Conservation (phyloP, 768 basidiomycete genomes). For the Holtermanniella nyarrowii region DNA sequence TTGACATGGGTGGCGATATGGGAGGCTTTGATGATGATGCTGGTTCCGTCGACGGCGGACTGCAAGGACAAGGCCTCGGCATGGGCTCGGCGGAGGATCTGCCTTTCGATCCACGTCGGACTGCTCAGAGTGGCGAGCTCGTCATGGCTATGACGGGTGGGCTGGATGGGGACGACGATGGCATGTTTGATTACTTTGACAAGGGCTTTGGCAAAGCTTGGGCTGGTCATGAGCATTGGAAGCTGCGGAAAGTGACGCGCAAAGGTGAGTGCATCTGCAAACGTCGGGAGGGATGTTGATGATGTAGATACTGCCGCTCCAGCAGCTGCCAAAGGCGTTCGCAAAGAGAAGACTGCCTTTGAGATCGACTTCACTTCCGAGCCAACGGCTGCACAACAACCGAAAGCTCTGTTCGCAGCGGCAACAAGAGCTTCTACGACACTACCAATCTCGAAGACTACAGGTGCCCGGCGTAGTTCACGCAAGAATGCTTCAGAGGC, state of each 20-base stretch:
- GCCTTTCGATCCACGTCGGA: slow-evolving; percentile 72
- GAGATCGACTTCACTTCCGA: slow-evolving; percentile 43
- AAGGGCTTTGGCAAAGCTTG: slow-evolving; percentile 74
- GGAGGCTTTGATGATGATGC: slow-evolving; percentile 36
- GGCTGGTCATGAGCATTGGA: slow-evolving; percentile 99
- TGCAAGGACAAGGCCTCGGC: slow-evolving; percentile 42
- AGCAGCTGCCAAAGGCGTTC: slow-evolving; percentile 36
- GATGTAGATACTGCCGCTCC: slow-evolving; percentile 37
- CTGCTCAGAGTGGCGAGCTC: slow-evolving; percentile 60
- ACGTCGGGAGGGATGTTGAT: too few relatives aligned
- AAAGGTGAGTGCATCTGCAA: slow-evolving; percentile 49
- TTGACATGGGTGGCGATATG: slow-evolving; percentile 17
- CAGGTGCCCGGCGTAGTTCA: background rate
- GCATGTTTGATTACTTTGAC: slow-evolving; percentile 81
- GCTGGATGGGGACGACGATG: slow-evolving; percentile 49
- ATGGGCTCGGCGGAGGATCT: slow-evolving; percentile 41
- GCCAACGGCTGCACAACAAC: slow-evolving; percentile 13
- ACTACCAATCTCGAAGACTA: slow-evolving; percentile 8
- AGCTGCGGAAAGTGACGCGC: slow-evolving; percentile 67
- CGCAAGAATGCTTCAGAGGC: slow-evolving; percentile 5
- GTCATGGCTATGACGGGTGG: slow-evolving; percentile 75
- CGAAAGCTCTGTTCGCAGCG: slow-evolving; percentile 34
- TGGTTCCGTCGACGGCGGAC: slow-evolving; percentile 41
- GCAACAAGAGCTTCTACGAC: slow-evolving; percentile 27
- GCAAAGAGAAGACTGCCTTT: slow-evolving; percentile 43